Evolutionary conservation across 2,329 filamentous ascomycete genomes (phyloP).

Genomic region (Nigrospora osmanthi): DNA sequence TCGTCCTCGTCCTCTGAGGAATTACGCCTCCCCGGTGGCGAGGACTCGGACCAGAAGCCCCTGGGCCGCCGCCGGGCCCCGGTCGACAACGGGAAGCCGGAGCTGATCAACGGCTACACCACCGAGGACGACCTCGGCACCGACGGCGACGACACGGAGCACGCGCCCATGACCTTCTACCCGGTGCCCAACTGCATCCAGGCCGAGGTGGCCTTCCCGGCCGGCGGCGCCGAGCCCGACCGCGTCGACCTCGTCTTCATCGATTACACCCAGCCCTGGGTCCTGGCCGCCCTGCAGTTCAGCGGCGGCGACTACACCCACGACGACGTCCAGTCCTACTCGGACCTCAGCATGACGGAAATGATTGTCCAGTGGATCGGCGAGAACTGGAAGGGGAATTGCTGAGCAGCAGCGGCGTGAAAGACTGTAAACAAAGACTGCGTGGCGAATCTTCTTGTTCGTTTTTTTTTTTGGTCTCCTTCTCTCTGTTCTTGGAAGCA

Average conservation of each 20-base stretch:
- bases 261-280: constrained; percentile 80
- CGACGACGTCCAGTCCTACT: constrained; percentile 42
- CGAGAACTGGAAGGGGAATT: constrained; percentile 47
- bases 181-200: constrained; percentile 78
- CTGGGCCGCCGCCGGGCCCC: constrained; percentile 1
- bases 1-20: constrained; percentile 6
- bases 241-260: constrained; percentile 84
- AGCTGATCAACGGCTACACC: constrained; percentile 29
- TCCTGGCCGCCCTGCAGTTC: constrained; percentile 65
- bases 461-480: no score
- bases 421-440: no score
- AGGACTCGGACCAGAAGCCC: constrained; percentile 14
- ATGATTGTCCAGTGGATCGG: constrained; percentile 49
- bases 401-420: constrained; percentile 17
- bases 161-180: constrained; percentile 68
- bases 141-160: constrained; percentile 87
- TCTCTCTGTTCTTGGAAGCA: no score
- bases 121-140: constrained; percentile 70
- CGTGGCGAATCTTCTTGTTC: no score
- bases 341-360: constrained; percentile 47
- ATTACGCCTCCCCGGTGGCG: constrained; percentile 21
- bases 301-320: constrained; percentile 41
- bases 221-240: constrained; percentile 44
- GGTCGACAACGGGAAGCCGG: constrained; percentile 21
- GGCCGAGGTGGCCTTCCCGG: constrained; percentile 54